Conservation (phyloP, 371 early-diverging fungal genomes). For the Mucor plumbeus region DNA sequence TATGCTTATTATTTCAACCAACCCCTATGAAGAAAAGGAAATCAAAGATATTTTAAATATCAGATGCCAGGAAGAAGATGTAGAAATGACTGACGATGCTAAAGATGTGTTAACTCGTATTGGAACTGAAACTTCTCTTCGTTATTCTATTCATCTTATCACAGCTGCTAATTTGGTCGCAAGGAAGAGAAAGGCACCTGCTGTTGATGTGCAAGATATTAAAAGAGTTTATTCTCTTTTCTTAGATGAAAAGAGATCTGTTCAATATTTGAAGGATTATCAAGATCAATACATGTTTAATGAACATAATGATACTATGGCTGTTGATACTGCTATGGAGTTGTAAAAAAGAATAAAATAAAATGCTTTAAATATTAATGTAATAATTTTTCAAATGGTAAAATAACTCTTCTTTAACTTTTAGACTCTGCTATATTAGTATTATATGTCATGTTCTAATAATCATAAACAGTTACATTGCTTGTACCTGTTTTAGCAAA, state of each 20-base stretch:
- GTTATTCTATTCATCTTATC: slow-evolving; percentile 97
- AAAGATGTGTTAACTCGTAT: slow-evolving; percentile 89
- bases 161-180: slow-evolving; percentile 91
- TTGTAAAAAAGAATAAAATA: slow-evolving; percentile 34
- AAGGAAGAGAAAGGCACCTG: slow-evolving; percentile 86
- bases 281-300: slow-evolving; percentile 96
- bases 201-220: slow-evolving; percentile 92
- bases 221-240: slow-evolving; percentile 93
- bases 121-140: slow-evolving; percentile 90
- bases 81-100: slow-evolving; percentile 94
- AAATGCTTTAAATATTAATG: neutral
- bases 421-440: too few relatives aligned
- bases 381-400: neutral
- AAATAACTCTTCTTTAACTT: too few relatives aligned
- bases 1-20: slow-evolving; percentile 90
- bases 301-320: slow-evolving; percentile 45
- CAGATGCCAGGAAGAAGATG: slow-evolving; percentile 96
- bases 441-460: too few relatives aligned
- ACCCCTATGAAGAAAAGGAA: slow-evolving; percentile 87
- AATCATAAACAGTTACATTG: too few relatives aligned
- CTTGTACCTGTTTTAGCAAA: too few relatives aligned
- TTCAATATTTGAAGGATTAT: slow-evolving; percentile 88
- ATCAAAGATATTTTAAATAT: slow-evolving; percentile 90
- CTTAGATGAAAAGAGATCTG: slow-evolving; percentile 96
- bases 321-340: slow-evolving; percentile 54